Conservation (phyloP, 2,329 filamentous ascomycete species). For the Paecilomyces sp. region DNA sequence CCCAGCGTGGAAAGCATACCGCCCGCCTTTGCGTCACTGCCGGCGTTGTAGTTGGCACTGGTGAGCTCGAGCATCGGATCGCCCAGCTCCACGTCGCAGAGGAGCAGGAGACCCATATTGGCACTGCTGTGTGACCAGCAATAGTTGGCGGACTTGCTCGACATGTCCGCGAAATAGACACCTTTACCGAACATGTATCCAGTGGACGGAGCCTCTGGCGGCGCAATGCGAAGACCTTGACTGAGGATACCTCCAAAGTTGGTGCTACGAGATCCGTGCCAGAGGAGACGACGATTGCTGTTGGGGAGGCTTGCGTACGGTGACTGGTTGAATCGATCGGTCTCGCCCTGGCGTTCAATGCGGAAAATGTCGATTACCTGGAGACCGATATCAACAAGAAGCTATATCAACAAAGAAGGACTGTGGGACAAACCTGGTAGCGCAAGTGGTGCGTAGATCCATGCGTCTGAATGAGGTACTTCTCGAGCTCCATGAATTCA, state of each 20-base stretch:
- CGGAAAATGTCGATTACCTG: conserved; percentile 71
- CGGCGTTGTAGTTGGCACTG: conserved; percentile 54
- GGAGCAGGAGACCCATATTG: conserved; percentile 65
- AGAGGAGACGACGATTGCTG: conserved; percentile 69
- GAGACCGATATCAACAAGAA: conserved; percentile 7
- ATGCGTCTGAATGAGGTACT: conserved; percentile 61
- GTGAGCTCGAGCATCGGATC: conserved; percentile 62
- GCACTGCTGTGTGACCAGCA: conserved; percentile 57
- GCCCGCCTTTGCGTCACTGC: conserved; percentile 51
- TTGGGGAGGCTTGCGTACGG: conserved; percentile 44
- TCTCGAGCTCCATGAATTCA: conserved; percentile 59
- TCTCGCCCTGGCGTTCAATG: conserved; percentile 68
- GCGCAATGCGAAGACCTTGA: conserved; percentile 84
- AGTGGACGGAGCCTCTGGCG: conserved; percentile 63
- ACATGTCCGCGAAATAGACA: conserved; percentile 81
- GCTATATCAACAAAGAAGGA: conserved; percentile 2
- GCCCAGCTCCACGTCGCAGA: conserved; percentile 80
- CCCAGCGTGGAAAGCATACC: conserved; percentile 65
- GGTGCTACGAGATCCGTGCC: conserved; percentile 78
- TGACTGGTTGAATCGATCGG: conserved; percentile 58
- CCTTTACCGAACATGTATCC: conserved; percentile 91
- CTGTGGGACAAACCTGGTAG: conserved; percentile 21
- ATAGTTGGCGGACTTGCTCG: conserved; percentile 74
- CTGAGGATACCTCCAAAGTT: conserved; percentile 84
- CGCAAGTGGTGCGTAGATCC: conserved; percentile 57